Percentiles rank a stretch among this genome's conserved stretches.
These are phyloP conservation scores for Metschnikowia gelsemii DNA, from an alignment of 805 yeast genomes.

Conservation along the genomic window DNA sequence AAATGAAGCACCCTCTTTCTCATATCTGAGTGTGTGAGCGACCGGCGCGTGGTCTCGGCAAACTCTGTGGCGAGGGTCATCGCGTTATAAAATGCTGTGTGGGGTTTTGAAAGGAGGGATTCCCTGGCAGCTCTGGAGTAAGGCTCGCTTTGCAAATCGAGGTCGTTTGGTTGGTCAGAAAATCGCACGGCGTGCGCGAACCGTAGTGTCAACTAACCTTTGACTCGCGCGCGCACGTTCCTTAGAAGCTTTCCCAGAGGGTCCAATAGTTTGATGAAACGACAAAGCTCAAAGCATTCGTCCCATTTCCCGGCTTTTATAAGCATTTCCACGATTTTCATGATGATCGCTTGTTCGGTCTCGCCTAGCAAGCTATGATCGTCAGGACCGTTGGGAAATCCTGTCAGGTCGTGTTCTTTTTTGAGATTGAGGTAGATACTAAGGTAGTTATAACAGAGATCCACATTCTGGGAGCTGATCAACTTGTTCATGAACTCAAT, in stretches of 20 bases:
- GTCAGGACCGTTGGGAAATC: conserved; percentile 2
- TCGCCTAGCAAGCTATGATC: conserved; percentile 12
- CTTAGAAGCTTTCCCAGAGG: conserved; percentile 36
- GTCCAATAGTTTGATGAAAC: conserved; percentile 53
- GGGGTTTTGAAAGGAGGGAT: conserved; percentile 1
- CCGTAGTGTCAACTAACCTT: conserved; percentile 3
- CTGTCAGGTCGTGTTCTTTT: conserved; percentile 25
- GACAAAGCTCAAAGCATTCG: conserved; percentile 53
- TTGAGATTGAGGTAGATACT: conserved; percentile 53
- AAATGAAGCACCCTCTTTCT: conserved; percentile 61
- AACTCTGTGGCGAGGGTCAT: conserved; percentile 77
- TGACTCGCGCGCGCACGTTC: conserved; percentile 5
- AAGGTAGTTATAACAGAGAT: conserved; percentile 50
- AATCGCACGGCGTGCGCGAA: conserved; percentile 15
- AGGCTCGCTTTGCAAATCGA: conserved; percentile 13
- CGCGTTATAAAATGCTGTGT: conserved; percentile 3
- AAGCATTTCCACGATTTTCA: conserved; percentile 45
- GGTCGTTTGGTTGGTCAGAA: conserved; percentile 22
- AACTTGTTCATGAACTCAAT: conserved; percentile 43
- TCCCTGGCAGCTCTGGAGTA: background rate
- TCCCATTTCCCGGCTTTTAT: conserved; percentile 45
- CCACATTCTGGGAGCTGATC: conserved; percentile 42
- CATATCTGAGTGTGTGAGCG: conserved; percentile 60
- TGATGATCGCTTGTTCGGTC: conserved; percentile 42
- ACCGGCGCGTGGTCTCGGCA: conserved; percentile 75